phyloP scores from a whole-genome alignment of 2,329 filamentous ascomycete species.

The Ceratocystis smalleyi region DNA sequence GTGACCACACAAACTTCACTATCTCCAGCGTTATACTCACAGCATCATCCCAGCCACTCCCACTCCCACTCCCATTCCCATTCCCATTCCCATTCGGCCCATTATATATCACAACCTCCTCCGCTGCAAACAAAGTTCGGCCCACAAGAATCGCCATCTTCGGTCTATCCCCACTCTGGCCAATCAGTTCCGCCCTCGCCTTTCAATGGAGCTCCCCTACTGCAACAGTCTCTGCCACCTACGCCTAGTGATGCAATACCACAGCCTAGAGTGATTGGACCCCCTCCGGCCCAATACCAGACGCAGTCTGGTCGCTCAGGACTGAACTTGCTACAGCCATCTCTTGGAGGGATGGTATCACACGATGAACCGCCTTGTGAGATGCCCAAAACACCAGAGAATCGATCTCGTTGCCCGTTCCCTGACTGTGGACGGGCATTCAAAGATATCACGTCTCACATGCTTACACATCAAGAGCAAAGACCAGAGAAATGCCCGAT shows the following conservation, averaged over 20 bases:
- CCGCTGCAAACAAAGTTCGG: conserved; percentile 9
- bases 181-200: conserved; percentile 8
- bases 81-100: conserved; percentile 1
- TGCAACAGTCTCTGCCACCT: neutral
- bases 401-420: conserved; percentile 37
- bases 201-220: neutral
- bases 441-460: conserved; percentile 65
- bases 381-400: conserved; percentile 25
- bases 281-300: conserved; percentile 3
- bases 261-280: neutral
- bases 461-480: conserved; percentile 89
- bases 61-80: conserved; percentile 5
- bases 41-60: neutral
- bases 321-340: conserved; percentile 10
- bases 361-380: conserved; percentile 7
- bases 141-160: neutral
- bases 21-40: neutral
- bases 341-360: neutral
- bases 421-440: conserved; percentile 44
- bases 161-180: neutral
- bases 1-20: neutral
- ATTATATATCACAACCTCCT: conserved; percentile 8
- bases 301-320: conserved; percentile 8
- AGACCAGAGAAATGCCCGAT: conserved; percentile 95
- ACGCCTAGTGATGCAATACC: neutral